phyloP scores from a whole-genome alignment of 768 basidiomycete genomes.

The Pholiota molesta region DNA sequence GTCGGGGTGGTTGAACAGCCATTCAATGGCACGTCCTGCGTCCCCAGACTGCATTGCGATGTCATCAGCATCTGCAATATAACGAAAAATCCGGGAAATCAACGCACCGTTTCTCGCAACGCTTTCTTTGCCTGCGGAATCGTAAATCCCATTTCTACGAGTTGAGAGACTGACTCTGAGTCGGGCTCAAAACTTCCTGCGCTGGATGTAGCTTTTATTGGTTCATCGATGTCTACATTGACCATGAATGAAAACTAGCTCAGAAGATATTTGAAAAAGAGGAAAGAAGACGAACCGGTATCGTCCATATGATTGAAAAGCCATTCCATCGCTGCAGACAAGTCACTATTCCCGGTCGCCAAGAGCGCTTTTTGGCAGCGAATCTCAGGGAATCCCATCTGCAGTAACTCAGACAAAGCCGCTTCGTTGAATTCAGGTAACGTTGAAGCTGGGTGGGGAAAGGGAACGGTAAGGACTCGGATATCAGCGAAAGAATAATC shows the following conservation, averaged over 20 bases:
- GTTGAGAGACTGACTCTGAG: slow-evolving; percentile 68
- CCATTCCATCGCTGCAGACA: slow-evolving; percentile 94
- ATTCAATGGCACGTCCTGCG: slow-evolving; percentile 88
- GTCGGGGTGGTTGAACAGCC: slow-evolving; percentile 94
- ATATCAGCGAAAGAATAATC: background rate
- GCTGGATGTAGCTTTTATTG: slow-evolving; percentile 46
- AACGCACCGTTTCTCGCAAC: slow-evolving; percentile 73
- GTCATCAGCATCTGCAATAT: background rate
- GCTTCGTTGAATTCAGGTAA: slow-evolving; percentile 72
- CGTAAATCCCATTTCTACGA: slow-evolving; percentile 94
- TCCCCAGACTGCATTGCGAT: slow-evolving; percentile 57
- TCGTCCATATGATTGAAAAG: slow-evolving; percentile 95
- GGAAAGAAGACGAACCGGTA: slow-evolving; percentile 53
- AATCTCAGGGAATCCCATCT: slow-evolving; percentile 88
- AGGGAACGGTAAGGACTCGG: background rate
- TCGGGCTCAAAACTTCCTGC: slow-evolving; percentile 47
- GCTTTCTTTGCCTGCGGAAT: slow-evolving; percentile 83
- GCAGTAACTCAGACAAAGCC: slow-evolving; percentile 76
- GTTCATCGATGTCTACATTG: slow-evolving; percentile 82
- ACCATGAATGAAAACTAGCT: background rate
- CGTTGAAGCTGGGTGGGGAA: slow-evolving; percentile 29
- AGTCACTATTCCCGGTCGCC: slow-evolving; percentile 77
- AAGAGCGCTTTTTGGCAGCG: slow-evolving; percentile 90
- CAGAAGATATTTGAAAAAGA: background rate
- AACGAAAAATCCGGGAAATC: background rate